Percentiles rank a stretch among this genome's conserved stretches.
Conservation (phyloP, 345 rosid genomes). For the Citrus medica region DNA sequence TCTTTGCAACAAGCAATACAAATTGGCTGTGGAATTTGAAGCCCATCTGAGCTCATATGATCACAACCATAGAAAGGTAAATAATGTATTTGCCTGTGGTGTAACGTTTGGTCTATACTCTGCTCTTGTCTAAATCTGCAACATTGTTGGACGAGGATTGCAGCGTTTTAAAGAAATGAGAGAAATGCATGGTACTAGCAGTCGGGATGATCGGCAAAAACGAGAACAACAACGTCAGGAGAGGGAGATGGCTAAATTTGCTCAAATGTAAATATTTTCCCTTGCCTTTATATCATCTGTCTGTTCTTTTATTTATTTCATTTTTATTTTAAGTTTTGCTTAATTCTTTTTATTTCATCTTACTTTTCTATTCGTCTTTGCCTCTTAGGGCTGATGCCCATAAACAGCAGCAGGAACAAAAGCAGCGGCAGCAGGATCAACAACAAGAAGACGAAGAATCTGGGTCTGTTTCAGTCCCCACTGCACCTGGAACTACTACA, state of each 20-base stretch:
- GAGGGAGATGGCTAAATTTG: slow-evolving; percentile 88
- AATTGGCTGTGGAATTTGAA: slow-evolving; percentile 95
- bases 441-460: slow-evolving; percentile 48
- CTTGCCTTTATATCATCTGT: background rate
- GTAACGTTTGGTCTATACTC: background rate
- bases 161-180: slow-evolving; percentile 97
- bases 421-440: slow-evolving; percentile 46
- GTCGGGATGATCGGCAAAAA: slow-evolving; percentile 92
- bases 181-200: slow-evolving; percentile 81
- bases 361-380: slow-evolving; percentile 1
- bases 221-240: slow-evolving; percentile 88
- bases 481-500: slow-evolving; percentile 33
- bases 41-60: slow-evolving; percentile 93
- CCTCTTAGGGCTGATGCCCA: slow-evolving; percentile 76
- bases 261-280: slow-evolving; percentile 32
- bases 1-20: slow-evolving; percentile 97
- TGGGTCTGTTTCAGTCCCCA: slow-evolving; percentile 32
- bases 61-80: slow-evolving; percentile 98
- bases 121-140: background rate
- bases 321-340: background rate
- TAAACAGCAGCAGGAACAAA: slow-evolving; percentile 60
- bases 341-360: background rate
- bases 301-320: background rate
- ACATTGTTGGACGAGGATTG: slow-evolving; percentile 13
- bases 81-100: background rate